Conservation (phyloP, 2,329 filamentous ascomycete genomes). For the Hirsutella minnesotensis region DNA sequence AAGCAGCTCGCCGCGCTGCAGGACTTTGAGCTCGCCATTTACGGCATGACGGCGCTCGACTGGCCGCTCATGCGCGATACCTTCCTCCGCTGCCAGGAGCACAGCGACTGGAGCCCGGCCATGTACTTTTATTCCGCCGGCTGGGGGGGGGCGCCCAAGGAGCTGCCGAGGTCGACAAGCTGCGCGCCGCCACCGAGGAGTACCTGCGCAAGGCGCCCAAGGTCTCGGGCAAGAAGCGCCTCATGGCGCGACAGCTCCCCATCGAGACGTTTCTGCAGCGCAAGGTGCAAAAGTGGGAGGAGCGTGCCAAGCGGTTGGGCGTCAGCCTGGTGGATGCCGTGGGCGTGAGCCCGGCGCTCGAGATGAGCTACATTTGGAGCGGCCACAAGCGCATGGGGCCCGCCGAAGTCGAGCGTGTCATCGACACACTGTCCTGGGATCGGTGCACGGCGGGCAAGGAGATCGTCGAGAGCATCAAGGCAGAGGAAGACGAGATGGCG, state of each 20-base stretch:
- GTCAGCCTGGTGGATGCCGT: conserved; percentile 68
- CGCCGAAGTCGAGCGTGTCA: conserved; percentile 50
- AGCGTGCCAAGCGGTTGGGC: conserved; percentile 53
- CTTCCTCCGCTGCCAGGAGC: conserved; percentile 62
- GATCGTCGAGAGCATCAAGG: conserved; percentile 31
- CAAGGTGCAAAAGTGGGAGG: conserved; percentile 83
- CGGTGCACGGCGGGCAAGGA: conserved; percentile 41
- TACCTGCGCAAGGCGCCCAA: conserved; percentile 60
- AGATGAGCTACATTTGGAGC: conserved; percentile 94
- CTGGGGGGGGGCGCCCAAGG: conserved; percentile 29
- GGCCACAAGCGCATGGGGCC: conserved; percentile 70
- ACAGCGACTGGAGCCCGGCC: conserved; percentile 85
- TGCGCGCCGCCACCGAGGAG: conserved; percentile 55
- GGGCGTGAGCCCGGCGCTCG: conserved; percentile 68
- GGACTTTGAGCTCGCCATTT: conserved; percentile 72
- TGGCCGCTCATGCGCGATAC: conserved; percentile 62
- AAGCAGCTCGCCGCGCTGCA: conserved; percentile 80
- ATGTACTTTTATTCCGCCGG: conserved; percentile 86
- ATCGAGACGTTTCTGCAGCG: conserved; percentile 78
- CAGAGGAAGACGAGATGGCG: conserved; percentile 47
- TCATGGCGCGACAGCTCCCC: conserved; percentile 81
- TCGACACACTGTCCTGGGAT: conserved; percentile 51
- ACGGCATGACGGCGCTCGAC: conserved; percentile 66
- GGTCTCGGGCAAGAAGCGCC: conserved; percentile 71
- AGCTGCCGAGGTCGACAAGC: conserved; percentile 35